Base-by-base conservation (phyloP, 805 yeast genomes). In the Zygotorulaspora chibaensis region DNA sequence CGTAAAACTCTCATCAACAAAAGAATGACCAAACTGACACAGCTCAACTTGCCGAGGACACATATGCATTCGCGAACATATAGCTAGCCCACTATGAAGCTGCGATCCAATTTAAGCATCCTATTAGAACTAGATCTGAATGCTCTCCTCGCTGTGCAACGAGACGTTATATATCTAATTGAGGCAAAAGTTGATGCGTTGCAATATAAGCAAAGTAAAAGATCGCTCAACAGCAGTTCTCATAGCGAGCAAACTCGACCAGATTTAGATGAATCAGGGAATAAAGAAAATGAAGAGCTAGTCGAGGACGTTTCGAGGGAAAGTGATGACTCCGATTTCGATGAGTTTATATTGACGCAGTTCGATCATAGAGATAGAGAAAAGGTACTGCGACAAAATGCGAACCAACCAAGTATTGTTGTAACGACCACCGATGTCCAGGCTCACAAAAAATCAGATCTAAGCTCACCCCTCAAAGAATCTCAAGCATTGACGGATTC, bases 311-410 rank as follows among this genome's bases (percentile, higher is more conserved):
- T 26, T 6, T 5, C 12, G 10, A 33, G 25, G 12, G 38, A 15
- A 7, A 36, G 35, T 35, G 46, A 40, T 8, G 43, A 34, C 9
- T 49, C 51, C 17, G 61, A 56, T 38, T 43, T 49, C 8, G 57
- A 59, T 30, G 62, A 56, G 3, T 53, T 51, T 20, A 51, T 58
- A 10, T 27, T 57, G 23, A 59, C 64, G 3, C 63, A 59, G 33
- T 51, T 50, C 29, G 58, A 55, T 26, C 49, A 45, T 23, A 33
- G 18, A 13, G 37, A 42, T 10, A 40, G 43, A 33, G 52, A 45
- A 9, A 42, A 40, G 42, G 30, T 42, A 8, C 17, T 38, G 37
- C 35, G 20, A 23, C 40, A 23, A 9, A 42, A 40, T 16, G 31
- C 27, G n/a, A 40, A 28, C n/a, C 43, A 33, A 4, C 18, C 39